Evolutionary conservation across 2,329 filamentous ascomycete genomes (phyloP).

Genomic region (Aspergillus fumigatus): DNA sequence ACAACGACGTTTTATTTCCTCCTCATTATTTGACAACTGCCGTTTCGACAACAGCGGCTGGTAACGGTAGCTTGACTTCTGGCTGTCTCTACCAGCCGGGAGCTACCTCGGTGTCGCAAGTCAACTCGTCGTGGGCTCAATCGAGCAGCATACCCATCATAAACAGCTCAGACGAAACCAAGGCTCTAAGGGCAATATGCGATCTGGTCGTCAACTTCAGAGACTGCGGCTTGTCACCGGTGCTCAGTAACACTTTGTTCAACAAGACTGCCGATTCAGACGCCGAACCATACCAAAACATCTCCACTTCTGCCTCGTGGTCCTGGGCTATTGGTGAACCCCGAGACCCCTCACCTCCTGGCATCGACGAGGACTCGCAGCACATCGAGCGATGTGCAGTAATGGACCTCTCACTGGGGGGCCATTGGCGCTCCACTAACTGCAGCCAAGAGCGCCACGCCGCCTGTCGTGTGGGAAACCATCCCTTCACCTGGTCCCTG

Average conservation of each 20-base stretch:
- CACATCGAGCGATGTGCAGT: constrained; percentile 53
- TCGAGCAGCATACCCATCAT: constrained; percentile 27
- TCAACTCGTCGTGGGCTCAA: constrained; percentile 53
- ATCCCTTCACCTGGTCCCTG: constrained; percentile 58
- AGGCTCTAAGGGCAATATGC: constrained; percentile 29
- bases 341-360: constrained; percentile 38
- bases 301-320: constrained; percentile 53
- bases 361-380: constrained; percentile 18
- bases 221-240: constrained; percentile 57
- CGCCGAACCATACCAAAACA: constrained; percentile 45
- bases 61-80: constrained; percentile 40
- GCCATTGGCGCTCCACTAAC: constrained; percentile 56
- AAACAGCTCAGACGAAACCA: constrained; percentile 18
- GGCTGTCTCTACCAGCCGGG: constrained; percentile 53
- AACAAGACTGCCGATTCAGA: constrained; percentile 48
- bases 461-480: constrained; percentile 51
- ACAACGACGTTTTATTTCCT: constrained; percentile 50
- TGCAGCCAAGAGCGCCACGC: constrained; percentile 50
- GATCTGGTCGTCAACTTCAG: constrained; percentile 39
- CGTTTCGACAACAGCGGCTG: constrained; percentile 29
- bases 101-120: constrained; percentile 37
- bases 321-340: constrained; percentile 58
- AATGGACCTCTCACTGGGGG: constrained; percentile 44
- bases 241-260: constrained; percentile 54
- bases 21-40: constrained; percentile 40